A percentile compares a stretch with the other conserved stretches of the same genome.
These are phyloP conservation scores for Nyctanthes arbortristis DNA, from an alignment of 257 asterid species.

Conservation along the genomic window DNA sequence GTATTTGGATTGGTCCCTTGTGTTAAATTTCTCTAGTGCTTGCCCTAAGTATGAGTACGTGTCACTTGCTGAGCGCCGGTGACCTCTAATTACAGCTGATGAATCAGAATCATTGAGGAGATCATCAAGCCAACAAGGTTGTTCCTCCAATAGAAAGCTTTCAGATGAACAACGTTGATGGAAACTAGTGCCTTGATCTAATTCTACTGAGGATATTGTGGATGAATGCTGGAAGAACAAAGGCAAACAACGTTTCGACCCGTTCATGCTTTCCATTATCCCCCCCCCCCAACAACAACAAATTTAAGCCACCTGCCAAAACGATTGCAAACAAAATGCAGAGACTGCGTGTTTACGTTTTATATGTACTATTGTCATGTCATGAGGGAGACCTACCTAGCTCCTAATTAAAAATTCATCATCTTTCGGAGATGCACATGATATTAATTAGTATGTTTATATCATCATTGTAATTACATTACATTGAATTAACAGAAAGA, in stretches of 20 bases:
- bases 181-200: constrained; percentile 25
- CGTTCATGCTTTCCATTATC: constrained; percentile 32
- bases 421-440: too few species aligned
- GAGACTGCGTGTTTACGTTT: constrained; percentile 9
- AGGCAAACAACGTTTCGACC: constrained; percentile 23
- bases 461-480: not conserved
- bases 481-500: constrained; percentile 9
- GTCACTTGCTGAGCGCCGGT: constrained; percentile 78
- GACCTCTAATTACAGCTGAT: constrained; percentile 33
- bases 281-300: constrained; percentile 5
- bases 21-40: constrained; percentile 24
- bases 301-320: constrained; percentile 23
- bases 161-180: constrained; percentile 69
- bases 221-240: constrained; percentile 26
- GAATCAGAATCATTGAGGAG: constrained; percentile 61
- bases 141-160: constrained; percentile 60
- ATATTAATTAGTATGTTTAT: too few species aligned
- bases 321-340: not conserved
- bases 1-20: constrained; percentile 32
- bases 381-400: too few species aligned
- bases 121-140: constrained; percentile 84
- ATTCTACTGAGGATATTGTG: constrained; percentile 25
- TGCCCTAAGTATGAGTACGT: constrained; percentile 54
- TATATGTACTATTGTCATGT: too few species aligned
- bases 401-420: too few species aligned